These are phyloP conservation scores for Cyclostephanos invisitatus DNA, from an alignment of 108 stramenopile species.

Conservation along the genomic window DNA sequence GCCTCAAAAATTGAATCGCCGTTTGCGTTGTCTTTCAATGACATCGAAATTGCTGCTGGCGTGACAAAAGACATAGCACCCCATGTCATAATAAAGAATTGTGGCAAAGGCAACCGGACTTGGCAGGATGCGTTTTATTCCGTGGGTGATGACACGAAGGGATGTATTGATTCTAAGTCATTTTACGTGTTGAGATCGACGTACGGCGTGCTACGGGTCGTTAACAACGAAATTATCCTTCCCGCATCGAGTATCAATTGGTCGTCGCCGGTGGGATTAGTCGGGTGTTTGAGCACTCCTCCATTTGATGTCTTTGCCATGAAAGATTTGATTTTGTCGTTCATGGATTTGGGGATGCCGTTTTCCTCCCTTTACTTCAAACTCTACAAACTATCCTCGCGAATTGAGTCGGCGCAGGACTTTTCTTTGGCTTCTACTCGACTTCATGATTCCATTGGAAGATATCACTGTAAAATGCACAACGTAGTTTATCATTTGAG, in stretches of 20 bases:
- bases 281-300: slow-evolving; percentile 2
- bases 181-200: slow-evolving; percentile 29
- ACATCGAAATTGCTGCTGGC: background rate
- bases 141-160: background rate
- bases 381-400: slow-evolving; percentile 33
- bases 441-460: slow-evolving; percentile 39
- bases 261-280: slow-evolving; percentile 9
- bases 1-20: background rate
- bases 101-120: slow-evolving; percentile 7
- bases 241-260: slow-evolving; percentile 23
- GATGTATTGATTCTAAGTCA: background rate
- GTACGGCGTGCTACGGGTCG: slow-evolving; percentile 7
- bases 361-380: slow-evolving; percentile 52
- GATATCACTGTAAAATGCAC: slow-evolving; percentile 40
- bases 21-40: slow-evolving; percentile 2
- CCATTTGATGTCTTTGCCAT: slow-evolving; percentile 13
- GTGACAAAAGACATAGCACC: background rate
- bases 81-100: background rate
- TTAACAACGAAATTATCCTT: slow-evolving; percentile 13
- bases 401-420: slow-evolving; percentile 32
- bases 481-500: slow-evolving; percentile 1
- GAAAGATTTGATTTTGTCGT: slow-evolving; percentile 20
- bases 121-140: slow-evolving; percentile 18
- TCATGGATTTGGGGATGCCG: slow-evolving; percentile 20
- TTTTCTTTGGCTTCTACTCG: slow-evolving; percentile 24